phyloP scores from a whole-genome alignment of 805 yeast genomes.

The Wickerhamomyces sydowiorum region DNA sequence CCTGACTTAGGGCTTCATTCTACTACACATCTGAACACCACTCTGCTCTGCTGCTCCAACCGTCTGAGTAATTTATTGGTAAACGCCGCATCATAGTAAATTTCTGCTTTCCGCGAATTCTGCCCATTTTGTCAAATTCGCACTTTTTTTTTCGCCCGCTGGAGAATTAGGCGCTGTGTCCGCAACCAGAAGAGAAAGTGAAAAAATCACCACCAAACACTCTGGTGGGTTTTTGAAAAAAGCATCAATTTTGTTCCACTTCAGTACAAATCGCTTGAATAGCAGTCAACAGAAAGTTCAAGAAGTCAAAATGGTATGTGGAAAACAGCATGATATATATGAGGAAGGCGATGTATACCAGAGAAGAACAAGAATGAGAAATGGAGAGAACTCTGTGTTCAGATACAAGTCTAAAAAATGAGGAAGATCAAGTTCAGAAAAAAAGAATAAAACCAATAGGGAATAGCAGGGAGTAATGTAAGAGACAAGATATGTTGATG shows the following conservation, averaged over 20 bases:
- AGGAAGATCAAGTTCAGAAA: too few species aligned
- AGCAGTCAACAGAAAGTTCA: neutral
- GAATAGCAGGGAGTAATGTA: too few species aligned
- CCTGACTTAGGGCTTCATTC: too few species aligned
- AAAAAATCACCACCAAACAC: neutral
- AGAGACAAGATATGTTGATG: too few species aligned
- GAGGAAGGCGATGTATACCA: neutral
- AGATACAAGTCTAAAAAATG: too few species aligned
- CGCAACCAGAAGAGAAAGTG: neutral
- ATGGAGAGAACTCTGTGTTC: neutral
- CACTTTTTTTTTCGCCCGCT: neutral
- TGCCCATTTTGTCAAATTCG: too few species aligned
- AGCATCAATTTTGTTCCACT: neutral
- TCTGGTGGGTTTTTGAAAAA: neutral
- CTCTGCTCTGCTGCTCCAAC: too few species aligned
- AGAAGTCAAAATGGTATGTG: constrained; percentile 1
- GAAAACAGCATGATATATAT: neutral
- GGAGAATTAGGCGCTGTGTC: neutral
- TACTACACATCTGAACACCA: too few species aligned
- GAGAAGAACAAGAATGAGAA: neutral
- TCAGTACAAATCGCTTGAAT: neutral
- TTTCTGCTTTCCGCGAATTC: too few species aligned
- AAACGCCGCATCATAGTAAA: neutral
- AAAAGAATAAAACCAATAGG: too few species aligned
- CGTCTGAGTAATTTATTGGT: neutral